A percentile compares a stretch with the other conserved stretches of the same genome.
phyloP scores from a whole-genome alignment of 2,329 filamentous ascomycete species.

The Monascus ruber region DNA sequence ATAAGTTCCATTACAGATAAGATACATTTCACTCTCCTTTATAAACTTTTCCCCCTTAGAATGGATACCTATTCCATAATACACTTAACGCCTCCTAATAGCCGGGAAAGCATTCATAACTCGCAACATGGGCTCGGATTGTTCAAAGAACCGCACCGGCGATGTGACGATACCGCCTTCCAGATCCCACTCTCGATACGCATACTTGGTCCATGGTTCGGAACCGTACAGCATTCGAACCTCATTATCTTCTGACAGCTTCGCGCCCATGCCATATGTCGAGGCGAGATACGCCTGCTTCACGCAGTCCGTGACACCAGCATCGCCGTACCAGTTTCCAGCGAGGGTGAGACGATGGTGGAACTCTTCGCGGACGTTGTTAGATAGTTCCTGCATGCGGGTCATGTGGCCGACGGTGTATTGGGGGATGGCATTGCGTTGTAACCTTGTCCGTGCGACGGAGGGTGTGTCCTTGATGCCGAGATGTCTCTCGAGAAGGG shows the following conservation, averaged over 20 bases:
- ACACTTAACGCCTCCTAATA: too few relatives aligned
- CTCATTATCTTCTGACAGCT: conserved; percentile 7
- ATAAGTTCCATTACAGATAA: too few relatives aligned
- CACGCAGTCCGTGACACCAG: conserved; percentile 45
- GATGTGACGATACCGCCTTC: conserved; percentile 20
- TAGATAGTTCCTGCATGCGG: conserved; percentile 48
- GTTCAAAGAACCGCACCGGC: conserved; percentile 11
- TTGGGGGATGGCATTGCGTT: conserved; percentile 75
- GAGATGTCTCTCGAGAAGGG: conserved; percentile 62
- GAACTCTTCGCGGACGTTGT: conserved; percentile 46
- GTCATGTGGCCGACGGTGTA: conserved; percentile 67
- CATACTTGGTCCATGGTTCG: conserved; percentile 10
- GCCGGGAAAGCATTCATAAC: too few relatives aligned
- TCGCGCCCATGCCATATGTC: conserved; percentile 26
- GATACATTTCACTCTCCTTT: too few relatives aligned
- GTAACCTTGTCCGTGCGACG: conserved; percentile 49
- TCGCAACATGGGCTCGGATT: too few relatives aligned
- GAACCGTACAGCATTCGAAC: background rate
- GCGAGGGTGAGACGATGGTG: conserved; percentile 53
- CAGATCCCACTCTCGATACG: conserved; percentile 15
- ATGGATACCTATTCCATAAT: too few relatives aligned
- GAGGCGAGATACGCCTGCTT: conserved; percentile 46
- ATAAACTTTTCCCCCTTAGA: too few relatives aligned
- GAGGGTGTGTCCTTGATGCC: conserved; percentile 53
- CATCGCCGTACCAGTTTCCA: conserved; percentile 41